Evolutionary conservation across 805 yeast genomes (phyloP).

Genomic region (Spathaspora sp.): DNA sequence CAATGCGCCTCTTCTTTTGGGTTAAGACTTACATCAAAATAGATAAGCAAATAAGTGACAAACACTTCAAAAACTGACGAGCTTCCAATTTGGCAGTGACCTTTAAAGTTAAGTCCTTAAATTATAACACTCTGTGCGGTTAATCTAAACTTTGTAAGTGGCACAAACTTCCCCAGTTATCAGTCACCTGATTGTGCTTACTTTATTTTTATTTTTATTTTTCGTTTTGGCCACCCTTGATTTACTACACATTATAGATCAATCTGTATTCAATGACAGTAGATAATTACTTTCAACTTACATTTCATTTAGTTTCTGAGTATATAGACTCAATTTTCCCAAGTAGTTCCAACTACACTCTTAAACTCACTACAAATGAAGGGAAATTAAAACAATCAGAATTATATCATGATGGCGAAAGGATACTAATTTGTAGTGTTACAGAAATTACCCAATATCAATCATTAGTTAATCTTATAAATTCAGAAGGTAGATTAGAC

Average conservation of each 20-base stretch:
- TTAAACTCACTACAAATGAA: conserved; percentile 3
- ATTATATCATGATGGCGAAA: conserved; percentile 4
- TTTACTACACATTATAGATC: not conserved
- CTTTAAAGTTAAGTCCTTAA: no score
- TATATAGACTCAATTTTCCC: conserved; percentile 15
- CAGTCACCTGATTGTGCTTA: no score
- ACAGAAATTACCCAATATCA: conserved; percentile 6
- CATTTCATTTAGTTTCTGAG: conserved; percentile 16
- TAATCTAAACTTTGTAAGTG: no score
- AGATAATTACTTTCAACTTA: conserved; percentile 19
- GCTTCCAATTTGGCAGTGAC: no score
- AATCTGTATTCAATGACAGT: conserved; percentile 8
- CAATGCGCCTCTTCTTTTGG: no score
- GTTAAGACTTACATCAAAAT: no score
- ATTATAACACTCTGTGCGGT: no score
- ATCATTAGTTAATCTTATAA: conserved; percentile 8
- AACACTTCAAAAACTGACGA: no score
- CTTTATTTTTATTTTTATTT: no score
- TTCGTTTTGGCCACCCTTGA: not conserved
- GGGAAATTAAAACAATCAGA: conserved; percentile 12
- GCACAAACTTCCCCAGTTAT: no score
- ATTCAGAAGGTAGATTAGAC: conserved; percentile 13
- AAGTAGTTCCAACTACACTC: conserved; percentile 5
- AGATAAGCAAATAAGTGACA: no score
- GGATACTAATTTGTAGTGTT: conserved; percentile 7